Base-by-base conservation (phyloP, 139 green algal species). In the Chlamydomonas asymmetrica region DNA sequence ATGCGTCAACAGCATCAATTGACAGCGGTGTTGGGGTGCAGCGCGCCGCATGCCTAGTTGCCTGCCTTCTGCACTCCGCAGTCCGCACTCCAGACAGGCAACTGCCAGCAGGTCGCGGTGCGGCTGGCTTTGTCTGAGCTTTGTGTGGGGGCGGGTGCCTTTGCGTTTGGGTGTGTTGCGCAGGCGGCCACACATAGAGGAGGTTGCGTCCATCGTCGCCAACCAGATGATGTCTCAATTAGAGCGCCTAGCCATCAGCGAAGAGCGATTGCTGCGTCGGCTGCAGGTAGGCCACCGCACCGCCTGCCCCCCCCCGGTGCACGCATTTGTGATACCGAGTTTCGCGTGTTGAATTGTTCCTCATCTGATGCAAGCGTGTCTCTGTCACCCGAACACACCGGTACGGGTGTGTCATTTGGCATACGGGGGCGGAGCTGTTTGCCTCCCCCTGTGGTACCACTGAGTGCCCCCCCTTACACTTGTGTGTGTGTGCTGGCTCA, bases 201-300 rank as follows among this genome's bases (percentile, higher is more conserved):
- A 84, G 67, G 82, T 83, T 8, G 82, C 34, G 0, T 54, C 74
- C 16, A 48, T 76, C 56, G 39, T 81, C 22, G 40, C 48, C 4
- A 57, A 38, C 13, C 82, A 81, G 77, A 66, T 84, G 0, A 84
- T 84, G 82, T 45, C 56, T 2, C 63, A 66, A n/a, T 69, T 87
- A 54, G 76, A 84, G 45, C 37, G 39, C n/a, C 52, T 80, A 25
- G 68, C 73, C 0, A 10, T 56, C 43, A 80, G 50, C 18, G 82
- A 84, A 68, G 68, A 84, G 68, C 74, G 76, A 6, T 59, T 84
- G 57, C 13, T 62, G 34, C 64, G 68, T 41, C 49, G 67, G 48
- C 76, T 84, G 40, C 39, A 69, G 61, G 43, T 81, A 25, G 43
- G 81, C 22, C 35, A 13, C 10, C 34, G 41, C 4, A 31, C 31